phyloP scores from a whole-genome alignment of 371 early-diverging fungal species.

The Rhizopus stolonifer region DNA sequence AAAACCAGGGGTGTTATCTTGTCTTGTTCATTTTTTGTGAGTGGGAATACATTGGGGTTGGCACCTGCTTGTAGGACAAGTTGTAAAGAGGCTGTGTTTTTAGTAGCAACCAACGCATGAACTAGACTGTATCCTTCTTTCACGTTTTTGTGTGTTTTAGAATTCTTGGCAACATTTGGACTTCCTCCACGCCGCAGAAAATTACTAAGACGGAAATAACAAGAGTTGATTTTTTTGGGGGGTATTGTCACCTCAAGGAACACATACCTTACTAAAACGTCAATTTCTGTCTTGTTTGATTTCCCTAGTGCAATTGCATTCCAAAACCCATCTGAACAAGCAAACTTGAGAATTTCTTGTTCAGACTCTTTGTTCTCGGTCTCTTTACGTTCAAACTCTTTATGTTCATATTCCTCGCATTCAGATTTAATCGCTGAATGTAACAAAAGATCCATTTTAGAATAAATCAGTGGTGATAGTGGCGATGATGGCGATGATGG shows the following conservation, averaged over 20 bases:
- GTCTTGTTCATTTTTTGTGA: conserved; percentile 21
- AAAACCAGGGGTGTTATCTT: conserved; percentile 32
- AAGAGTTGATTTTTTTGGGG: background rate
- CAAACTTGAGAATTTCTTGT: conserved; percentile 21
- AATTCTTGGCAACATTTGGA: conserved; percentile 46
- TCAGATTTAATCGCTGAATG: too few species aligned
- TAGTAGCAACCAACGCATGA: conserved; percentile 38
- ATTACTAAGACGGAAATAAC: conserved; percentile 20
- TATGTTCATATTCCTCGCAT: too few species aligned
- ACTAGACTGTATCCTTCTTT: conserved; percentile 47
- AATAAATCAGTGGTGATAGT: too few species aligned
- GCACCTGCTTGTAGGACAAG: conserved; percentile 38
- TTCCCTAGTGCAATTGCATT: conserved; percentile 36
- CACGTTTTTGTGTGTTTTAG: conserved; percentile 30
- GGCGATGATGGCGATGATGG: too few species aligned
- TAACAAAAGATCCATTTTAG: too few species aligned
- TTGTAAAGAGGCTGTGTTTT: conserved; percentile 28
- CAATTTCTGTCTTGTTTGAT: conserved; percentile 29
- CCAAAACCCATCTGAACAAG: conserved; percentile 48
- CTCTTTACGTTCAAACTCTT: too few species aligned
- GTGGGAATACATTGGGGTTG: conserved; percentile 30
- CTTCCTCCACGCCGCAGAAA: conserved; percentile 46
- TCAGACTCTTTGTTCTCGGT: background rate
- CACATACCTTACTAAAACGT: conserved; percentile 28
- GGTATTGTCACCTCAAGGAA: background rate